Evolutionary conservation across 2,329 filamentous ascomycete species (phyloP).

Genomic region (Colletotrichum filicis): DNA sequence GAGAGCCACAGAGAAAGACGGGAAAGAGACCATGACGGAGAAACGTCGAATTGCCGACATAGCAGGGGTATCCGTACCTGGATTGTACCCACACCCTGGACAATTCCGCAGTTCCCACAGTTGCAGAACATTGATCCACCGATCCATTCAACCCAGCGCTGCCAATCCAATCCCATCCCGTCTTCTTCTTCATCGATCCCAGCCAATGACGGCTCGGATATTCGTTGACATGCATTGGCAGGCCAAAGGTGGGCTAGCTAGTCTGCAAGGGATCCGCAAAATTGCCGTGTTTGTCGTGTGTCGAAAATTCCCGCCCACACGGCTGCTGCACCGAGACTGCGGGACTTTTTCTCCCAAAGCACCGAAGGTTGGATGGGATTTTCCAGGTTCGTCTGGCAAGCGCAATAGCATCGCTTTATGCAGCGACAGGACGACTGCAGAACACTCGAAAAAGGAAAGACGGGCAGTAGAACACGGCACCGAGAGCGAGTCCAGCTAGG

Average conservation of each 20-base stretch:
- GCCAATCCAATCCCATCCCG: background rate
- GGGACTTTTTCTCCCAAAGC: conserved; percentile 22
- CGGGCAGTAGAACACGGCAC: background rate
- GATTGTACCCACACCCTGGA: background rate
- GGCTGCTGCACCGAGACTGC: conserved; percentile 31
- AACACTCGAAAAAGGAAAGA: background rate
- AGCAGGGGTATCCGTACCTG: background rate
- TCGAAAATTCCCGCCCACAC: conserved; percentile 22
- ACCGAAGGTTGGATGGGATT: conserved; percentile 26
- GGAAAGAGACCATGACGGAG: background rate
- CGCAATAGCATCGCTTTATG: background rate
- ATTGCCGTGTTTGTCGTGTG: conserved; percentile 32
- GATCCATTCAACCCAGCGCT: background rate
- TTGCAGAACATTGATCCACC: background rate
- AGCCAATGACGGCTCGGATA: background rate
- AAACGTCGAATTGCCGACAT: background rate
- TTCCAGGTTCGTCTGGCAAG: conserved; percentile 15
- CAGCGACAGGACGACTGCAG: background rate
- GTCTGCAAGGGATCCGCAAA: conserved; percentile 19
- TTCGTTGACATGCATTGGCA: conserved; percentile 12
- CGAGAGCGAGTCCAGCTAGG: background rate
- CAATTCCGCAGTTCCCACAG: background rate
- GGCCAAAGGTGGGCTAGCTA: background rate
- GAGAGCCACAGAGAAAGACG: background rate
- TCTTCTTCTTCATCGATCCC: background rate